Evolutionary conservation across 2,329 filamentous ascomycete genomes (phyloP).

Genomic region (Stachybotrys chlorohalonatus): DNA sequence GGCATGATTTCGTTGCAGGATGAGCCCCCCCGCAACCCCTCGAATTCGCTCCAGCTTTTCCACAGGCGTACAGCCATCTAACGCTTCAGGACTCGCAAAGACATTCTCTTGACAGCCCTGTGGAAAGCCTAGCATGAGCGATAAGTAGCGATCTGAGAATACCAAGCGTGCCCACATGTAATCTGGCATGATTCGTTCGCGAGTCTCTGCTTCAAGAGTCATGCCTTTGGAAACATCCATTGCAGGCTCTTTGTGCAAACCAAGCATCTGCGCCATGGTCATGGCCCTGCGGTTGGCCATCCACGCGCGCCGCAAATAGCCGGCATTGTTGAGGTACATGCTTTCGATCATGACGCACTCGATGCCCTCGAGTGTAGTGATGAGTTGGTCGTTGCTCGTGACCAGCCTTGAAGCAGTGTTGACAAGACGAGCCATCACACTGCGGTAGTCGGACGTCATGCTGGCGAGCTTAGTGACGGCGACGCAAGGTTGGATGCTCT

Average conservation of each 20-base stretch:
- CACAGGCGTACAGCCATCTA: constrained; percentile 22
- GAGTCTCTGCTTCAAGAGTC: constrained; percentile 5
- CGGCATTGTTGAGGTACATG: constrained; percentile 35
- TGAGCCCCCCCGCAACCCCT: constrained; percentile 28
- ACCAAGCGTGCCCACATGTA: constrained; percentile 38
- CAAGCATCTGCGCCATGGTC: constrained; percentile 32
- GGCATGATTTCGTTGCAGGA: constrained; percentile 36
- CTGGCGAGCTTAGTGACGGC: constrained; percentile 1
- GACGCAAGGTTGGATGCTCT: constrained; percentile 12
- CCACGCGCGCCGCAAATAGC: constrained; percentile 37
- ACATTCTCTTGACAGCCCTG: constrained; percentile 28
- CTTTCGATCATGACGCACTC: constrained; percentile 41
- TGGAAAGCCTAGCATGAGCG: constrained; percentile 35
- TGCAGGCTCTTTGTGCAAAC: constrained; percentile 11
- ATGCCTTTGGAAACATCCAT: constrained; percentile 8
- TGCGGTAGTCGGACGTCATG: constrained; percentile 6
- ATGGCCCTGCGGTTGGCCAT: constrained; percentile 33
- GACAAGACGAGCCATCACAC: constrained; percentile 14
- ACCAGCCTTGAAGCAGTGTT: constrained; percentile 24
- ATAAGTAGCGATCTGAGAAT: constrained; percentile 35
- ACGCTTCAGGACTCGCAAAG: constrained; percentile 18
- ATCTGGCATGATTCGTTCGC: constrained; percentile 18
- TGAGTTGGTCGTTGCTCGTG: constrained; percentile 35
- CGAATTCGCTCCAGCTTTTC: constrained; percentile 36
- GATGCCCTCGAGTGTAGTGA: constrained; percentile 35